Evolutionary conservation across 2,329 filamentous ascomycete species (phyloP), one percentile per base, ranked within the genome.

Genomic region (Penicillium sp.): DNA sequence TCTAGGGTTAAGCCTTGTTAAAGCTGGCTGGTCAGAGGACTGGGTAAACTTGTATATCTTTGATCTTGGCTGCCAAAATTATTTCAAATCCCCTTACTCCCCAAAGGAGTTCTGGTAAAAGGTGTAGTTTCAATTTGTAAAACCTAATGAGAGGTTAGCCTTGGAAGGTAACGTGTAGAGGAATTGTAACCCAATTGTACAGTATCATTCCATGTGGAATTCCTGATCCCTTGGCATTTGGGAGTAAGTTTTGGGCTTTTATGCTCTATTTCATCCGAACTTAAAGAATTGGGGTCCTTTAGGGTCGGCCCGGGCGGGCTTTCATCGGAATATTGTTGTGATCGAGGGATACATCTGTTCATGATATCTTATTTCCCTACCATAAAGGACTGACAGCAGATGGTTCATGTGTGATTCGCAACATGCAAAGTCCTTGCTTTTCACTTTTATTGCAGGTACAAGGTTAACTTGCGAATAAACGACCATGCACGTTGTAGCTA

Each of bases 141-240:
- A 34, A 27, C n/a, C 9, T 6, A 19, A 36, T 46, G 25, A 21
- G 16, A 49, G 15, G n/a, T 6, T 25, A n/a, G 11, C 11, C 11
- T 33, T 33, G 31, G 31, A 15, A 13, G 11, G 21, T 51, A 11
- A 19, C 23, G 38, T 16, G 19, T 36, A n/a, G 6, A 25, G 3
- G 2, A 38, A 50, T 16, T 55, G 46, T 23, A 50, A 50, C 46
- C 46, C 23, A n/a, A 38, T 31, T 19, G 21, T 33, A 27, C 9
- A 36, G 21, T 53, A 29, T 47, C 54, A 56, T 56, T 56, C 54
- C 49, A 40, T 34, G 2, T 13, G 5, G 3, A 33, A 56, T 56
- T 53, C 54, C 29, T 33, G 4, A 27, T 8, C 49, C 49, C 54
- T 56, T 53, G 54, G 36, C 34, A 41, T 25, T 27, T 19, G 23